Evolutionary conservation across 23 red algal genomes (phyloP).

Genomic region (Cyanidium caldarium): DNA sequence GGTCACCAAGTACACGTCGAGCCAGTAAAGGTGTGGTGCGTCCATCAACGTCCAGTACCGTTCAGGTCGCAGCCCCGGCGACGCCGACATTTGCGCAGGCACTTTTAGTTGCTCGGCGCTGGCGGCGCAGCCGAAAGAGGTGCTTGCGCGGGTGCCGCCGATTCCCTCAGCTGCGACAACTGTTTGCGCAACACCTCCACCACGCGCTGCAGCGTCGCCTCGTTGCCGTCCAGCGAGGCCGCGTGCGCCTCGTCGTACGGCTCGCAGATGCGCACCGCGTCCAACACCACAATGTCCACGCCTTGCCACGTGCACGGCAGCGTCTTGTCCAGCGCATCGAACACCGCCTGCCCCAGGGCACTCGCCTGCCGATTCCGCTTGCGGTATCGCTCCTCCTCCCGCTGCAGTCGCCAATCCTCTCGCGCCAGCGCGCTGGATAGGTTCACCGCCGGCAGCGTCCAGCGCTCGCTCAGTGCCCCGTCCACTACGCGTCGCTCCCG

Average conservation of each 20-base stretch:
- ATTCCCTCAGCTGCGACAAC: no score
- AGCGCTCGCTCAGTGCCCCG: not conserved
- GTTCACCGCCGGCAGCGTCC: not conserved
- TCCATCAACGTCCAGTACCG: no score
- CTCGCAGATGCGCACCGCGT: conserved; percentile 21
- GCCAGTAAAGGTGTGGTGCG: conserved; percentile 5
- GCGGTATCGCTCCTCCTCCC: not conserved
- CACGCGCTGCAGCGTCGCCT: not conserved
- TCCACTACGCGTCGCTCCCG: not conserved
- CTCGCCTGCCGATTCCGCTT: not conserved
- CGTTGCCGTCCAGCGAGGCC: not conserved
- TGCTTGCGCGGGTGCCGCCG: no score
- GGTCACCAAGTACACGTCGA: conserved; percentile 94
- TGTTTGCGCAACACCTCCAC: no score
- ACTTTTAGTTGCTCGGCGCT: no score
- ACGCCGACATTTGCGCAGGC: no score
- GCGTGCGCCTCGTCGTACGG: conserved; percentile 19
- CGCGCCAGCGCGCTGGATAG: not conserved
- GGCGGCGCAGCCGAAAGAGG: no score
- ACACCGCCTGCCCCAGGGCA: conserved; percentile 28
- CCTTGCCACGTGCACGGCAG: conserved; percentile 41
- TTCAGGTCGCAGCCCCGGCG: no score
- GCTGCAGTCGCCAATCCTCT: not conserved
- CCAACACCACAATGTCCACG: conserved; percentile 30
- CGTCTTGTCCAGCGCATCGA: conserved; percentile 40